phyloP scores from a whole-genome alignment of 2,329 filamentous ascomycete genomes.

The Fusarium palustre region DNA sequence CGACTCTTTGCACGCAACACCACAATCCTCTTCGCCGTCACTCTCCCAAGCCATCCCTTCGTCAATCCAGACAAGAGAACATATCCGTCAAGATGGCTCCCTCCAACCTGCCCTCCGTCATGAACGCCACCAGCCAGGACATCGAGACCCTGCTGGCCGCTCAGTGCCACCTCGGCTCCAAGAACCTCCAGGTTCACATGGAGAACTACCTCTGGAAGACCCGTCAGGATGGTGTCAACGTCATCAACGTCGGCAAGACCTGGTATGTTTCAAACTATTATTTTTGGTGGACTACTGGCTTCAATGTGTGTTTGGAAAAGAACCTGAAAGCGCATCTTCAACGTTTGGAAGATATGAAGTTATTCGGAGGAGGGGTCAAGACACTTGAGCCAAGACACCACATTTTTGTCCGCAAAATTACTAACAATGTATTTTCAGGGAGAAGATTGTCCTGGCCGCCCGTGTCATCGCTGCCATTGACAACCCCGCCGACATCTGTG shows the following conservation, averaged over 20 bases:
- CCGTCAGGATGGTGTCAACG: slow-evolving; percentile 96
- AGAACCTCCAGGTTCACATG: slow-evolving; percentile 99
- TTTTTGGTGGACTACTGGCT: background rate
- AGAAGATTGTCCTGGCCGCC: slow-evolving; percentile 99
- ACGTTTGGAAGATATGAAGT: slow-evolving; percentile 13
- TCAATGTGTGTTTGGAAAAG: background rate
- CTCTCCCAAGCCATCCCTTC: slow-evolving; percentile 44
- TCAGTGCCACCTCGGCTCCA: slow-evolving; percentile 95
- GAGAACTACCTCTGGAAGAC: slow-evolving; percentile 99
- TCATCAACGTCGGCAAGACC: slow-evolving; percentile 99
- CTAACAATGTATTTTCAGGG: slow-evolving; percentile 68
- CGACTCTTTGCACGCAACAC: slow-evolving; percentile 46
- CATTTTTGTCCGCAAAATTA: slow-evolving; percentile 9
- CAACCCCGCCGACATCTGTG: slow-evolving; percentile 99
- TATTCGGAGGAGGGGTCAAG: slow-evolving; percentile 37
- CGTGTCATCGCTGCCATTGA: slow-evolving; percentile 99
- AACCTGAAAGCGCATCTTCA: background rate
- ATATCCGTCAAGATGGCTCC: slow-evolving; percentile 86
- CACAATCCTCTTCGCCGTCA: slow-evolving; percentile 46
- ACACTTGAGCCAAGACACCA: slow-evolving; percentile 39
- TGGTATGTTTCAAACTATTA: slow-evolving; percentile 71
- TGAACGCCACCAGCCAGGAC: slow-evolving; percentile 98
- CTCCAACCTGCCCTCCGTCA: slow-evolving; percentile 90
- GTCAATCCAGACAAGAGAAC: slow-evolving; percentile 47
- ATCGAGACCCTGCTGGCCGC: slow-evolving; percentile 99